A percentile compares a stretch with the other conserved stretches of the same genome.
phyloP scores from a whole-genome alignment of 139 green algal genomes.

The Yamagishiella unicocca region DNA sequence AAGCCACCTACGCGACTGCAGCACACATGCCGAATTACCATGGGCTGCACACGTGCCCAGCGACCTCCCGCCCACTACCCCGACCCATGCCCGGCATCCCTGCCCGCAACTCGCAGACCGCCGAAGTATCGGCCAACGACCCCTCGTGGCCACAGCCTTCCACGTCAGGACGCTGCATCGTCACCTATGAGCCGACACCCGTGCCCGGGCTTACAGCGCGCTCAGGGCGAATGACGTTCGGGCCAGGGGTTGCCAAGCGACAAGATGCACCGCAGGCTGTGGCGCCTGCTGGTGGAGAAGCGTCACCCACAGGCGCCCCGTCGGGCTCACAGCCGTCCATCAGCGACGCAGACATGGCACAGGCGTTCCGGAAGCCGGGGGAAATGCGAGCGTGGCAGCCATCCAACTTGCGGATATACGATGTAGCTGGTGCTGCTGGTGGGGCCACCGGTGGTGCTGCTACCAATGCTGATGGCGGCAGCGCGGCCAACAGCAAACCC shows the following conservation, averaged over 20 bases:
- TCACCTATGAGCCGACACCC: conserved; percentile 38
- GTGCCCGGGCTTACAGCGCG: background rate
- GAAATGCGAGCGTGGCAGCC: conserved; percentile 24
- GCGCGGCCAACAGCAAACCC: background rate
- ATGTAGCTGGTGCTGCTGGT: background rate
- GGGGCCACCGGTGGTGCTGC: background rate
- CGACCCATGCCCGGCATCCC: too few species aligned
- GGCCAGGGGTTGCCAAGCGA: background rate
- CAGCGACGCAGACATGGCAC: conserved; percentile 22
- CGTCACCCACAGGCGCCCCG: background rate
- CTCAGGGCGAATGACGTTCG: conserved; percentile 23
- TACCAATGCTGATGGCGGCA: background rate
- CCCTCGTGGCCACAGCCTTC: conserved; percentile 3
- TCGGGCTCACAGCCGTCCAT: background rate
- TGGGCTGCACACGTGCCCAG: too few species aligned
- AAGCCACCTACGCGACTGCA: too few species aligned
- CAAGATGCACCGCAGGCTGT: background rate
- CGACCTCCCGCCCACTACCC: too few species aligned
- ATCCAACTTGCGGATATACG: conserved; percentile 8
- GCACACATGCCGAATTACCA: too few species aligned
- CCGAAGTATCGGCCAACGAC: background rate
- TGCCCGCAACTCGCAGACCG: background rate
- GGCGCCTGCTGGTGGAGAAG: too few species aligned
- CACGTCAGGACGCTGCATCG: conserved; percentile 25
- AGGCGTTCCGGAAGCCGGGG: conserved; percentile 18